Evolutionary conservation across 495 filamentous ascomycete genomes (phyloP).

Genomic region (Diplogelasinospora grovesii): DNA sequence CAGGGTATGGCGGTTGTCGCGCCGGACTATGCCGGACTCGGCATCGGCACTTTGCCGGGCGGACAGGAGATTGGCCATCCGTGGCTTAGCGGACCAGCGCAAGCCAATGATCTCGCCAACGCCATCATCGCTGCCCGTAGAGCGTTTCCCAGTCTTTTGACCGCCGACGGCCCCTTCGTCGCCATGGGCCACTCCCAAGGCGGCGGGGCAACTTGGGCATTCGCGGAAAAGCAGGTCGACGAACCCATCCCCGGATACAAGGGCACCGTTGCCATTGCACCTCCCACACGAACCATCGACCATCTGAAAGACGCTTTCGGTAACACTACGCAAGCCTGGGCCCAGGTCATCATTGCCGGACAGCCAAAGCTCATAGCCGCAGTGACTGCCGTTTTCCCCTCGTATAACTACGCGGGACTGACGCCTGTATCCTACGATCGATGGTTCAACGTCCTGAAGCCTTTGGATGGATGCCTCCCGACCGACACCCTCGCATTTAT

Average conservation of each 20-base stretch:
- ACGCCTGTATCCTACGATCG: background rate
- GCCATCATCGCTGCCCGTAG: conserved; percentile 32
- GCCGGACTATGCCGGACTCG: conserved; percentile 47
- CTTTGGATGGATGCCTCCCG: background rate
- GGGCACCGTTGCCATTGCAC: background rate
- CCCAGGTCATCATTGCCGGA: background rate
- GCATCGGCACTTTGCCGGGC: conserved; percentile 26
- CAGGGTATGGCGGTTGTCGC: conserved; percentile 46
- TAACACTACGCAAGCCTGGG: background rate
- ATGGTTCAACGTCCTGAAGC: background rate
- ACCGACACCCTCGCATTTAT: background rate
- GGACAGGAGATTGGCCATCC: conserved; percentile 28
- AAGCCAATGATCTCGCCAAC: conserved; percentile 38
- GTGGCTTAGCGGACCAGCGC: conserved; percentile 22
- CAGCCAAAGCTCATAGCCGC: conserved; percentile 4
- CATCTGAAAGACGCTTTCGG: background rate
- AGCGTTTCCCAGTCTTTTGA: conserved; percentile 25
- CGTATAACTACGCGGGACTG: background rate
- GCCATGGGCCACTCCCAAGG: conserved; percentile 43
- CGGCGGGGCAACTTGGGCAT: conserved; percentile 26
- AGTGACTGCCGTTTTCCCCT: background rate
- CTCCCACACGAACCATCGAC: background rate
- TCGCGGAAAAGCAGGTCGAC: background rate
- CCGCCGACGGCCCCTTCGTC: conserved; percentile 22
- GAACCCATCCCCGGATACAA: background rate